phyloP scores from a whole-genome alignment of 2,329 filamentous ascomycete species.

The Dactylellina sp. region DNA sequence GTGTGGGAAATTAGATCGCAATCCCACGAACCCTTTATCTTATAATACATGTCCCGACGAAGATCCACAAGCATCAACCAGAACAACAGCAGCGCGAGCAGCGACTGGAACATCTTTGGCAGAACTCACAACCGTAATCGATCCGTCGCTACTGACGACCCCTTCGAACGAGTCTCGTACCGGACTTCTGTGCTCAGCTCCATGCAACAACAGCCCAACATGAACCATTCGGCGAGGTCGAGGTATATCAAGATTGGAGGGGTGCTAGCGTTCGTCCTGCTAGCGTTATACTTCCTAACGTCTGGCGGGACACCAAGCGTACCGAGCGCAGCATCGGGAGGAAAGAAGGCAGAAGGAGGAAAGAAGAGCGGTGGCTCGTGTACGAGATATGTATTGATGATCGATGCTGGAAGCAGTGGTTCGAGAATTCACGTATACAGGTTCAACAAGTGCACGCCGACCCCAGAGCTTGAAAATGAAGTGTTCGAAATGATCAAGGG shows the following conservation, averaged over 20 bases:
- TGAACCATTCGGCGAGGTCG: constrained; percentile 56
- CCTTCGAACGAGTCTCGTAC: constrained; percentile 52
- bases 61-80: constrained; percentile 55
- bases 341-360: constrained; percentile 17
- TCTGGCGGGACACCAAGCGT: constrained; percentile 13
- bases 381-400: constrained; percentile 86
- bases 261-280: constrained; percentile 59
- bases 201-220: constrained; percentile 38
- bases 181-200: constrained; percentile 47
- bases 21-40: neutral
- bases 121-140: constrained; percentile 51
- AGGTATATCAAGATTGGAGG: constrained; percentile 60
- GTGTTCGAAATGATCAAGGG: constrained; percentile 93
- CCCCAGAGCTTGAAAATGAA: constrained; percentile 93
- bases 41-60: constrained; percentile 49
- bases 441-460: constrained; percentile 97
- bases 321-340: constrained; percentile 20
- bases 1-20: constrained; percentile 12
- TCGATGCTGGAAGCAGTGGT: constrained; percentile 96
- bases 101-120: constrained; percentile 53
- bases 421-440: constrained; percentile 98
- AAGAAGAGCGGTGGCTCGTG: constrained; percentile 38
- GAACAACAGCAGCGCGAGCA: constrained; percentile 36
- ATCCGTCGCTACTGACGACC: constrained; percentile 53
- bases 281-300: constrained; percentile 59